phyloP scores from a whole-genome alignment of 2,329 filamentous ascomycete genomes.

The Colletotrichum shisoi region DNA sequence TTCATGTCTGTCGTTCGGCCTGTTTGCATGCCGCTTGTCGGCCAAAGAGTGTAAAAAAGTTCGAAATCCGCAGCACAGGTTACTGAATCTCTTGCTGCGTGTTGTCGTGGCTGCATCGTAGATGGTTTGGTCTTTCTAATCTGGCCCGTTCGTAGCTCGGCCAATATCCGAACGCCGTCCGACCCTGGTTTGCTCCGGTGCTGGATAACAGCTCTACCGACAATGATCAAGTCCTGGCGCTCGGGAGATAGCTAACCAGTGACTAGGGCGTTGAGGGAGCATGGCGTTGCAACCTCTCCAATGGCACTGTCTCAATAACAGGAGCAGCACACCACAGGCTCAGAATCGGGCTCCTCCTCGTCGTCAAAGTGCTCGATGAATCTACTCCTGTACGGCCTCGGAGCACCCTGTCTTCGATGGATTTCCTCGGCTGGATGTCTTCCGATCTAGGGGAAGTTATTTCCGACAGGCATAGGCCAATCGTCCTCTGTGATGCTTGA shows the following conservation, averaged over 20 bases:
- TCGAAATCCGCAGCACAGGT: too few species aligned
- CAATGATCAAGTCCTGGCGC: neutral
- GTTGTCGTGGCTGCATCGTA: neutral
- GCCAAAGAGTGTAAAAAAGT: constrained; percentile 22
- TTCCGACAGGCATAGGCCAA: constrained; percentile 73
- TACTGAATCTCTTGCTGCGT: neutral
- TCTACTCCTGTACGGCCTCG: neutral
- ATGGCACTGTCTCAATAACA: neutral
- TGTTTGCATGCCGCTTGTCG: neutral
- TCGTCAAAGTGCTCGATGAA: constrained; percentile 5
- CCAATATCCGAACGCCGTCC: neutral
- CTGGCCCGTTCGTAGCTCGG: neutral
- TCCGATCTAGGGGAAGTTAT: constrained; percentile 49
- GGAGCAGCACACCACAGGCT: neutral
- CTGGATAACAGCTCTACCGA: neutral
- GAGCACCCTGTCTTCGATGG: neutral
- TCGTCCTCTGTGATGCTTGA: constrained; percentile 99
- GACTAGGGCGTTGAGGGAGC: neutral
- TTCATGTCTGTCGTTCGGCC: constrained; percentile 15
- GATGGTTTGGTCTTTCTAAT: neutral
- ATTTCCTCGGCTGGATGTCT: neutral
- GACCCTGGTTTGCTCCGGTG: neutral
- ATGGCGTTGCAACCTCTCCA: neutral
- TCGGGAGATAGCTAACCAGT: neutral
- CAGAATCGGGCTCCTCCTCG: neutral